Percentiles rank a stretch among this genome's conserved stretches.
phyloP scores from a whole-genome alignment of 805 yeast genomes.

The Ogataea nakhonphanomensis region DNA sequence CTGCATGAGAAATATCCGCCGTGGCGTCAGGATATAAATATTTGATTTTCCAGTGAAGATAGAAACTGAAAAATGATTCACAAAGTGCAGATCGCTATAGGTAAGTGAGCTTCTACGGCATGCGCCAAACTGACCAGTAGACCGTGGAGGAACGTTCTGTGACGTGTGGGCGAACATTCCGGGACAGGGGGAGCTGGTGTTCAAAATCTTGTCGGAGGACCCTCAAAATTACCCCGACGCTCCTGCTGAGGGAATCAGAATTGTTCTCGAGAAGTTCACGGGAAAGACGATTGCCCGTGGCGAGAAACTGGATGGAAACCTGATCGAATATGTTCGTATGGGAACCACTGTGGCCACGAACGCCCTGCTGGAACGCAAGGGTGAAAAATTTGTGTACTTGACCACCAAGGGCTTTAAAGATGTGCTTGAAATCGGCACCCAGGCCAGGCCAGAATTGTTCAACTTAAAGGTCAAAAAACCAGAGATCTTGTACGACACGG shows the following conservation, averaged over 20 bases:
- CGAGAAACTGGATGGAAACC: constrained; percentile 15
- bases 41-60: neutral
- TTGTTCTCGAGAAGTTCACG: constrained; percentile 20
- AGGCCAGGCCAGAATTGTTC: constrained; percentile 27
- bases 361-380: constrained; percentile 23
- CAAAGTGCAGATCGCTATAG: constrained; percentile 15
- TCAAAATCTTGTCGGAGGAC: constrained; percentile 25
- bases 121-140: constrained; percentile 6
- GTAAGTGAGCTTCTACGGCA: constrained; percentile 1
- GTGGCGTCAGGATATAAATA: constrained; percentile 3
- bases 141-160: constrained; percentile 44
- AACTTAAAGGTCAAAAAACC: constrained; percentile 19
- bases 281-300: constrained; percentile 18
- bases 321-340: constrained; percentile 26
- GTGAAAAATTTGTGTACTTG: constrained; percentile 18
- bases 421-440: constrained; percentile 32
- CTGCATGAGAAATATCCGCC: constrained; percentile 9
- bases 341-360: constrained; percentile 30
- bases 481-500: constrained; percentile 16
- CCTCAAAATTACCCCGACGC: constrained; percentile 27
- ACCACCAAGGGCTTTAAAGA: constrained; percentile 33
- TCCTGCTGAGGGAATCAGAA: constrained; percentile 27
- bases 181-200: constrained; percentile 36
- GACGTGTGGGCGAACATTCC: constrained; percentile 47
- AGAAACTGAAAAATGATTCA: neutral